Evolutionary conservation across 371 early-diverging fungal genomes (phyloP), one percentile per base, ranked within the genome.

Genomic region (Conidiobolus incongruus): DNA sequence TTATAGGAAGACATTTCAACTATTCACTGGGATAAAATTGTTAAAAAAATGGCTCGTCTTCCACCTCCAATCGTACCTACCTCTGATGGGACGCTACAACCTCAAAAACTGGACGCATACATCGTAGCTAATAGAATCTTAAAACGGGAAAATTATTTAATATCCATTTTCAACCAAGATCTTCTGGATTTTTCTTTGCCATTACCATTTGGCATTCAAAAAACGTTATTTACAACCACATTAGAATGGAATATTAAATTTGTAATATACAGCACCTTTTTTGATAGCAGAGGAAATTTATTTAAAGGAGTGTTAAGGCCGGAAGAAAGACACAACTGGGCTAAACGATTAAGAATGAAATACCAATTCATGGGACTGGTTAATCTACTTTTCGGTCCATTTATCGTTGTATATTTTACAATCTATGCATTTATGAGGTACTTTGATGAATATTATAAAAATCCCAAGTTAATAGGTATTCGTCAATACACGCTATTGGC

Each of bases 141-240:
- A 81, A 77, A 95, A n/a, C 69, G 77, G 44, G 98, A 97, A 32
- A 97, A 97, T 58, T 95, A 91, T 54, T 55, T 93, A 60, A 77
- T 95, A 45, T 93, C 92, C 6, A 53, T 97, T 37, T 79, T 92
- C 58, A 90, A 92, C 66, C 84, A 84, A 51, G 84, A 91, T 24
- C 46, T 87, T 15, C 57, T 96, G 17, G 66, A 91, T 44, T 63
- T 92, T 15, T 56, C 67, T 0, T 62, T 81, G 2, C 85, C 87
- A 0, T 22, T 73, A n/a, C n/a, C n/a, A n/a, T n/a, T n/a, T n/a
- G n/a, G n/a, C 43, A 43, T 68, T 15, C 52, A 63, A 15, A 42
- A 61, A 21, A 54, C 52, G 2, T 23, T 35, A 15, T 20, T 35
- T 15, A 43, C 46, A 23, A 55, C 62, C 29, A 61, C 70, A 15